Base-by-base conservation (phyloP, 2,329 filamentous ascomycete genomes). In the Fusarium hostae region DNA sequence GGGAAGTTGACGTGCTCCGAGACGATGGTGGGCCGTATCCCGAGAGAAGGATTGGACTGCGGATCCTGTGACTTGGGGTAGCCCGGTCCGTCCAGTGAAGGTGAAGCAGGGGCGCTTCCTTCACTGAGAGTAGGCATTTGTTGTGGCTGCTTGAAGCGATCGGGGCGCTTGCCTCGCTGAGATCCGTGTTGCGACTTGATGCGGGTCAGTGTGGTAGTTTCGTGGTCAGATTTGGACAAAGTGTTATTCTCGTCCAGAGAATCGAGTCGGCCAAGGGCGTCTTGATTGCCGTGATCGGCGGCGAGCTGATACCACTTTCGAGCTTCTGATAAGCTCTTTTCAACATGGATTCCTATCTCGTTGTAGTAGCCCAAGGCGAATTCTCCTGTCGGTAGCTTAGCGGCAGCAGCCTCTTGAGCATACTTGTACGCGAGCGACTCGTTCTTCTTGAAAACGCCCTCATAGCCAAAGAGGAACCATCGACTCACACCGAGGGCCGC, bases 291-390 rank as follows among this genome's bases (percentile, higher is more conserved):
- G 77, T 95, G 94, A 35, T 93, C 91, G 34, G 94, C 92, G 11
- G 96, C 95, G 77, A 94, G 91, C 73, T 92, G 89, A 79, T 99
- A 99, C 96, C 96, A 99, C 71, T 87, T 90, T 70, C 92, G 87
- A 2, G 96, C 95, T 79, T 96, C 93, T 54, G 90, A 88, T 44
- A 98, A 83, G 78, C 95, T 93, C 72, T 94, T 92, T n/a, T 90
- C 88, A 28, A 97, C 92, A 78, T 94, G 91, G 79, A 99, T 97
- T 74, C 96, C 96, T 75, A 99, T 97, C 80, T 99, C 96, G 79
- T 96, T 90, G 83, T 98, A 99, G 82, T 99, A 99, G 15, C 95
- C 95, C 86, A 99, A 89, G 30, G 96, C 96, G 78, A 99, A 99
- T 80, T 98, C 94, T 52, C 95, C 96, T 0, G 95, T 98, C 0